Conservation (phyloP, 108 stramenopile species). For the Skeletonema potamos region DNA sequence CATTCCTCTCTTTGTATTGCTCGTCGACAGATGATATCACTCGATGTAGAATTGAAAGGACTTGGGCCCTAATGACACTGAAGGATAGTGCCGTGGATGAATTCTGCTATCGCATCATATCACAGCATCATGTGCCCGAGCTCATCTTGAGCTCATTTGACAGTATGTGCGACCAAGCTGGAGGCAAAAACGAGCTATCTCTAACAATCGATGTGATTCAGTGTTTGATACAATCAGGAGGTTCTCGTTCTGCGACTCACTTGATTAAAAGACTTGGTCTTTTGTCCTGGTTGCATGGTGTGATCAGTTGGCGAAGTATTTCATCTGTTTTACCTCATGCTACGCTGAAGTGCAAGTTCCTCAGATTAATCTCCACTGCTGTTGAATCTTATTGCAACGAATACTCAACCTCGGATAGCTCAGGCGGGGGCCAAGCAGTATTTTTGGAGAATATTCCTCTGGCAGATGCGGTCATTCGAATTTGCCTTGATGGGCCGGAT, state of each 20-base stretch:
- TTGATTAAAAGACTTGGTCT: slow-evolving; percentile 43
- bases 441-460: slow-evolving; percentile 39
- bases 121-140: slow-evolving; percentile 75
- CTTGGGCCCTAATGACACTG: slow-evolving; percentile 69
- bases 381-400: slow-evolving; percentile 10
- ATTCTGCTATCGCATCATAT: slow-evolving; percentile 60
- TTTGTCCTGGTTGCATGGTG: slow-evolving; percentile 49
- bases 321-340: slow-evolving; percentile 23
- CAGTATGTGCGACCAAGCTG: slow-evolving; percentile 24
- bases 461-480: slow-evolving; percentile 27
- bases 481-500: slow-evolving; percentile 27
- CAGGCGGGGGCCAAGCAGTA: background rate
- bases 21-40: slow-evolving; percentile 54
- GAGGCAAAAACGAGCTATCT: slow-evolving; percentile 20
- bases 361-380: slow-evolving; percentile 32
- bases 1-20: slow-evolving; percentile 83
- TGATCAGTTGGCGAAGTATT: slow-evolving; percentile 41
- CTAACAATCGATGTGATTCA: slow-evolving; percentile 35
- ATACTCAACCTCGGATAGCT: background rate
- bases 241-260: slow-evolving; percentile 31
- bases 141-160: slow-evolving; percentile 70
- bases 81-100: slow-evolving; percentile 68
- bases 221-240: slow-evolving; percentile 37
- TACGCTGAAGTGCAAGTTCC: slow-evolving; percentile 35
- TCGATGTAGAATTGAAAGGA: slow-evolving; percentile 61